Percentiles rank a stretch among this genome's conserved stretches.
These are phyloP conservation scores for Pterulicium gracile DNA, from an alignment of 1,284 basidiomycete species.

Conservation along the genomic window DNA sequence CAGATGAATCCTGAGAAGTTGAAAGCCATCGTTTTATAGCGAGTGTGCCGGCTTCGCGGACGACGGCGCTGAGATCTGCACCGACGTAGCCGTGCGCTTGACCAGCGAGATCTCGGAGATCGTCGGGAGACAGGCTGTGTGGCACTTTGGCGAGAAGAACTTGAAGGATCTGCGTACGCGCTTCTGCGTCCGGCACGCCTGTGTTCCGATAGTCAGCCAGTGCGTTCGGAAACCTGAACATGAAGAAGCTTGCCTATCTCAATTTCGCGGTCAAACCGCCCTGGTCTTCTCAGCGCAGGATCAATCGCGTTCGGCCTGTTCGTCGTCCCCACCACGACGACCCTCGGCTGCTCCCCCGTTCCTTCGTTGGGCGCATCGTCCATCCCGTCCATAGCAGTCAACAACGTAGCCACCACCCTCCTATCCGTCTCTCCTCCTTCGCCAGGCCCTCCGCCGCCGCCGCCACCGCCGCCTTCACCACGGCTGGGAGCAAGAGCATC, in stretches of 20 bases:
- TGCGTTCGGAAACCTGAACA: constrained; percentile 5
- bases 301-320: constrained; percentile 97
- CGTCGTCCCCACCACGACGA: constrained; percentile 95
- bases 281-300: constrained; percentile 88
- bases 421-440: constrained; percentile 91
- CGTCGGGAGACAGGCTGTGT: constrained; percentile 49
- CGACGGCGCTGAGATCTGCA: constrained; percentile 86
- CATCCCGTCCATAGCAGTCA: constrained; percentile 96
- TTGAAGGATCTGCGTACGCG: constrained; percentile 74
- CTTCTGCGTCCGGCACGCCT: constrained; percentile 85
- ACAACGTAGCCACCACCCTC: constrained; percentile 87
- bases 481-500: constrained; percentile 89
- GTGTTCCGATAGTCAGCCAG: constrained; percentile 8
- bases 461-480: constrained; percentile 83
- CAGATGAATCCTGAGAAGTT: constrained; percentile 20
- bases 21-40: constrained; percentile 84
- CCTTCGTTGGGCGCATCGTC: constrained; percentile 49
- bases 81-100: constrained; percentile 96
- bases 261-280: constrained; percentile 93
- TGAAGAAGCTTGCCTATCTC: constrained; percentile 69
- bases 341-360: constrained; percentile 36
- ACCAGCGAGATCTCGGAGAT: constrained; percentile 60
- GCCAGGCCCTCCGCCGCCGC: constrained; percentile 77
- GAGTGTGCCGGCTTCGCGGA: constrained; percentile 86
- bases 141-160: constrained; percentile 80